Evolutionary conservation across 331 rosid genomes (phyloP), one percentile per base, ranked within the genome.

Genomic region (Phaseolus coccineus): DNA sequence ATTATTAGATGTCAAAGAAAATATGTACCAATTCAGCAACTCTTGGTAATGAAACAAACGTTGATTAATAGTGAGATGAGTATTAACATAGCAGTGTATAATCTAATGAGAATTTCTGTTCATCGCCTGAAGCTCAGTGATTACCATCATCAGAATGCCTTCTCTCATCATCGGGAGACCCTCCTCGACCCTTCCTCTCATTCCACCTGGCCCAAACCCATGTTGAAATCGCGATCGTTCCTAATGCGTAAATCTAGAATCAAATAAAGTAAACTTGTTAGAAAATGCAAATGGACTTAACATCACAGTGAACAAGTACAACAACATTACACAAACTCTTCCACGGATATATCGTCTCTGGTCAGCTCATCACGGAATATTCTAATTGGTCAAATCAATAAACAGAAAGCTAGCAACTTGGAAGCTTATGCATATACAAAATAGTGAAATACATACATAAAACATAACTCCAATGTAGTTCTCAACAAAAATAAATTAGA

Each of bases 201-300:
- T 86, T 87, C 98, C 98, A 92, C 84, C 91, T 90, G 71, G 93
- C 94, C 96, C 90, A 89, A 24, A 86, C 28, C 98, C 98, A 94
- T 84, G 80, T 83, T 74, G 87, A 80, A 69, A 92, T 74, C 30
- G 92, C 80, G 82, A 84, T 47, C 70, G 87, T 94, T 37, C 96
- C 96, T 3, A 94, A 58, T 47, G 94, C 97, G 74, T 88, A 92
- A 76, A 90, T 91, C 98, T 94, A 87, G 30, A 79, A 63, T 40
- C 25, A 66, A 50, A 74, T 33, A 9, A 19, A 69, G 74, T 16
- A 76, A 76, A 22, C n/a, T 74, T 6, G 42, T 80, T 27, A 56
- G 37, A 39, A 37, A 75, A 65, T 40, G 15, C 39, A 44, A 28
- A 57, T n/a, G 37, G 48, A 73, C 31, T 59, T 44, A 11, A 31